Conservation (phyloP, 179 eudicot species). For the Actinidia arguta region DNA sequence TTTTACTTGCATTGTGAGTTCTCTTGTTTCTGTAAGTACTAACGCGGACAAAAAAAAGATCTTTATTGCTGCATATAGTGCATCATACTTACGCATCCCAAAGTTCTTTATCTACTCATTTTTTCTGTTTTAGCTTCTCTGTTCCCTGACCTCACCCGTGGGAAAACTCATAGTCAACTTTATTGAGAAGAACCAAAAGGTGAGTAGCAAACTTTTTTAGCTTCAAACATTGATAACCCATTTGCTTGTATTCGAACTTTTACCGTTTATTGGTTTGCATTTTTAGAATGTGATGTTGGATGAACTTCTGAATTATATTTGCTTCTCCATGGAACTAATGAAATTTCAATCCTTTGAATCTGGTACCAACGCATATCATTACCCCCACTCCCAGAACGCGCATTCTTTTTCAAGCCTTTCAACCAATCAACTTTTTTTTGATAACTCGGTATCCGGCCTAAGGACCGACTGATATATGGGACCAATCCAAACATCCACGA, state of each 20-base stretch:
- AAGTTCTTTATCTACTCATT: background rate
- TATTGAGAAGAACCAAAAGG: constrained; percentile 66
- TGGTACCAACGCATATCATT: too few species aligned
- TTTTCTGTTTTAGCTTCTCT: constrained; percentile 54
- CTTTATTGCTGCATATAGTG: too few species aligned
- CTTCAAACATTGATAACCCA: background rate
- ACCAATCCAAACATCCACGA: too few species aligned
- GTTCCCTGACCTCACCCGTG: constrained; percentile 71
- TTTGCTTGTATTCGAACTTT: too few species aligned
- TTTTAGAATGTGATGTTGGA: background rate
- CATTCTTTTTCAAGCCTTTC: too few species aligned
- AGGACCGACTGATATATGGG: too few species aligned
- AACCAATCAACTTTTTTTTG: too few species aligned
- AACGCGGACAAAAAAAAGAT: too few species aligned
- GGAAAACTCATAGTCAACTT: constrained; percentile 55
- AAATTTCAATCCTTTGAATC: background rate
- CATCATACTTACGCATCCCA: too few species aligned
- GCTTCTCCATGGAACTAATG: background rate
- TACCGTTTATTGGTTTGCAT: background rate
- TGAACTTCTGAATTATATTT: background rate
- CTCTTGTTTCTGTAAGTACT: too few species aligned
- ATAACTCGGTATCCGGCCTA: too few species aligned
- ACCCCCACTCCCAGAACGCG: too few species aligned
- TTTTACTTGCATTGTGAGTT: constrained; percentile 62
- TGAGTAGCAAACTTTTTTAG: constrained; percentile 33